phyloP scores from a whole-genome alignment of 1,284 basidiomycete genomes.

The Sphagnurus paluster region DNA sequence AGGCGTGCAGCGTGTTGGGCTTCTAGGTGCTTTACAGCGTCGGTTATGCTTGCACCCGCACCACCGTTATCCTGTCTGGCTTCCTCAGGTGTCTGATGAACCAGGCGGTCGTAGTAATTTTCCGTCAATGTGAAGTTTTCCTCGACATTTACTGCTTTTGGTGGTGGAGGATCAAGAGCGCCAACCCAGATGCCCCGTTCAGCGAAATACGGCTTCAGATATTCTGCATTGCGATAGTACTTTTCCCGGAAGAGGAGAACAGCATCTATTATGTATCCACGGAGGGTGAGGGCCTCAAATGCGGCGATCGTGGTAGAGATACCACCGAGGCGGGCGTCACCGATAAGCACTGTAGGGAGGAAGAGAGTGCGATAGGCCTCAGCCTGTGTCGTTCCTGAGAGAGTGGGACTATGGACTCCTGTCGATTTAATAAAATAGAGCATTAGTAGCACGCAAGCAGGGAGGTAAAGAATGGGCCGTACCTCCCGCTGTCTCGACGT shows the following conservation, averaged over 20 bases:
- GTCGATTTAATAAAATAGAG: too few species aligned
- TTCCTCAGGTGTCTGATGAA: slow-evolving; percentile 30
- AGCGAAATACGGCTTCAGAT: slow-evolving; percentile 78
- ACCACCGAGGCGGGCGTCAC: slow-evolving; percentile 88
- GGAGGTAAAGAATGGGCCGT: slow-evolving; percentile 18
- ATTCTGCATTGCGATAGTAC: slow-evolving; percentile 87
- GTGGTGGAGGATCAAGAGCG: slow-evolving; percentile 63
- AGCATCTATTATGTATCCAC: slow-evolving; percentile 88
- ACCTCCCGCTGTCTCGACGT: slow-evolving; percentile 96
- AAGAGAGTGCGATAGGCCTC: slow-evolving; percentile 85
- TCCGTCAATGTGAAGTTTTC: slow-evolving; percentile 63
- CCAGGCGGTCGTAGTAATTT: slow-evolving; percentile 66
- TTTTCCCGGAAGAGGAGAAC: slow-evolving; percentile 87
- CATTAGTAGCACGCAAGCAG: neutral
- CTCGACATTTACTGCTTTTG: slow-evolving; percentile 36
- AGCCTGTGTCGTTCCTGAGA: slow-evolving; percentile 85
- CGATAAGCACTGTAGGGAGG: slow-evolving; percentile 86
- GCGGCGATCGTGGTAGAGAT: slow-evolving; percentile 94
- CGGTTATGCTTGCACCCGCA: slow-evolving; percentile 3
- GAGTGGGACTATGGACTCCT: slow-evolving; percentile 93
- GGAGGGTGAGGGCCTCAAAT: slow-evolving; percentile 88
- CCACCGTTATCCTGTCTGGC: slow-evolving; percentile 28
- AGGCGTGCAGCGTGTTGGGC: slow-evolving; percentile 64
- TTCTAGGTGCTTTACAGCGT: slow-evolving; percentile 65
- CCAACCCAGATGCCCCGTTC: slow-evolving; percentile 67